Percentiles rank a stretch among this genome's conserved stretches.
Evolutionary conservation across 2,329 filamentous ascomycete species (phyloP).

Genomic region (Dactylonectria macrodidyma): DNA sequence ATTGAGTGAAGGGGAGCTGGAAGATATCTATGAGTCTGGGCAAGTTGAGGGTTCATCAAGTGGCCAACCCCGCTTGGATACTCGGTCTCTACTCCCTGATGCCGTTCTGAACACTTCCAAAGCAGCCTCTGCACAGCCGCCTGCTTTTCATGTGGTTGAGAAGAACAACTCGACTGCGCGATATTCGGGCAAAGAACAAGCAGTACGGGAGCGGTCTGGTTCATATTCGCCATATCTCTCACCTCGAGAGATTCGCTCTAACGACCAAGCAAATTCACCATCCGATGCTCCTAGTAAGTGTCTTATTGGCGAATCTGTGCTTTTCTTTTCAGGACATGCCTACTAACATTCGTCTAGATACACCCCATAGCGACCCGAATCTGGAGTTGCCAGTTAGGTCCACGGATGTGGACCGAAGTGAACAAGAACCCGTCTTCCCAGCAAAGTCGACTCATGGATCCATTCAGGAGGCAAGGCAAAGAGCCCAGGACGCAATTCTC

Average conservation of each 20-base stretch:
- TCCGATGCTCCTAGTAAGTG: conserved; percentile 30
- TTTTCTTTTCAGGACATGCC: background rate
- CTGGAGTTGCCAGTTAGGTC: background rate
- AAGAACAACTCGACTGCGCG: background rate
- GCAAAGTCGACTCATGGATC: conserved; percentile 15
- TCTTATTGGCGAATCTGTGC: background rate
- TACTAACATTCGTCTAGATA: conserved; percentile 35
- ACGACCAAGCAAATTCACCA: conserved; percentile 28
- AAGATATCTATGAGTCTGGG: conserved; percentile 68
- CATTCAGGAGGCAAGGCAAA: conserved; percentile 63
- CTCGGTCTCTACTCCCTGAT: background rate
- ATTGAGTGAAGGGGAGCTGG: conserved; percentile 77
- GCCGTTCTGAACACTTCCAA: too few species aligned
- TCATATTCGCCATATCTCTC: conserved; percentile 69
- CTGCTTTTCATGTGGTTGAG: background rate
- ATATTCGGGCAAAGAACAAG: conserved; percentile 15
- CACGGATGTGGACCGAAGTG: background rate
- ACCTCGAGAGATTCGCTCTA: conserved; percentile 60
- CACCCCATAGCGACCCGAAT: conserved; percentile 8
- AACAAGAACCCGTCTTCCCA: background rate
- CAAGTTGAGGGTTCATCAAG: conserved; percentile 27
- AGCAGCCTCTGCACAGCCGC: background rate
- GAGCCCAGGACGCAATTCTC: conserved; percentile 78
- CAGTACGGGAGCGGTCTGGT: conserved; percentile 61
- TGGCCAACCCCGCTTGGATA: background rate